A percentile compares a stretch with the other conserved stretches of the same genome.
These are phyloP conservation scores for Coemansia sp. DNA, from an alignment of 192 early-diverging fungal genomes.

Conservation along the genomic window DNA sequence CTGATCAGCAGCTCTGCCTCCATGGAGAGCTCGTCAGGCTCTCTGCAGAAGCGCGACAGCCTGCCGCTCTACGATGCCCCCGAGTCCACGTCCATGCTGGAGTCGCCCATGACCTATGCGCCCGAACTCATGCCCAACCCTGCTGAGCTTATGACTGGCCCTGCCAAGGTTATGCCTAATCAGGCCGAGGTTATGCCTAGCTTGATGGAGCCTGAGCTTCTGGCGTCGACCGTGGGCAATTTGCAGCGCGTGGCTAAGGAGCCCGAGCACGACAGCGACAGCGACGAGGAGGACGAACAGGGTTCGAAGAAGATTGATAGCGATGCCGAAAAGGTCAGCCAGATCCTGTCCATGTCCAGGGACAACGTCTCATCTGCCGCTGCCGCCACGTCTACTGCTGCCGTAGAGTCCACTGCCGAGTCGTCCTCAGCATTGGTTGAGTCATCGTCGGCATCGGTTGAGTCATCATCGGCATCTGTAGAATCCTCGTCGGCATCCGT, in stretches of 20 bases:
- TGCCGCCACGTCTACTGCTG: not conserved
- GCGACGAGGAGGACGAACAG: slow-evolving; percentile 17
- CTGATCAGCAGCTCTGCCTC: slow-evolving; percentile 8
- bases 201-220: not conserved
- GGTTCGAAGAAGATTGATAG: slow-evolving; percentile 8
- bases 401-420: not conserved
- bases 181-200: not conserved
- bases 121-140: not conserved
- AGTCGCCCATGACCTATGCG: not conserved
- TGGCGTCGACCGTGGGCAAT: slow-evolving; percentile 16
- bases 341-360: slow-evolving; percentile 7
- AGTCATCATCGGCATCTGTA: slow-evolving; percentile 3
- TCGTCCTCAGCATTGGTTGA: slow-evolving; percentile 5
- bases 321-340: slow-evolving; percentile 5
- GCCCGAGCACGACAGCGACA: slow-evolving; percentile 15
- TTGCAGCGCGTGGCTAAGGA: slow-evolving; percentile 18
- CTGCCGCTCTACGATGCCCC: slow-evolving; percentile 28
- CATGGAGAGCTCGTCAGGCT: not conserved
- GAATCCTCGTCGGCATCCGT: slow-evolving; percentile 9
- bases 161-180: not conserved
- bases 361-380: slow-evolving; percentile 1
- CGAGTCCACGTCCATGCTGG: slow-evolving; percentile 8
- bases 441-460: not conserved
- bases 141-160: not conserved
- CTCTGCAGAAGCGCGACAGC: slow-evolving; percentile 34